phyloP scores from a whole-genome alignment of 2,329 filamentous ascomycete genomes.

The Fusarium sp. region DNA sequence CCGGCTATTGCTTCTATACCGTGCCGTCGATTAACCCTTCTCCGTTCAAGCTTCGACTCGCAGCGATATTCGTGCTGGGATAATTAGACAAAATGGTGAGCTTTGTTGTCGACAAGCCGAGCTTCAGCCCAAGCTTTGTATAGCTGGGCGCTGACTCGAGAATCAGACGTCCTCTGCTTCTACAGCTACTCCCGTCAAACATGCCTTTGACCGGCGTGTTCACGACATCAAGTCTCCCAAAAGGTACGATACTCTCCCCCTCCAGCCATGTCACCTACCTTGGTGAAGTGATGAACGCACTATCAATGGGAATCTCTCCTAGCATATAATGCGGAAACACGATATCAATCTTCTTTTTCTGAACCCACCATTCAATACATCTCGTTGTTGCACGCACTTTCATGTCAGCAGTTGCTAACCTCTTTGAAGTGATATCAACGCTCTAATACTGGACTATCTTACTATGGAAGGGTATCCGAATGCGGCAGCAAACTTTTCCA shows the following conservation, averaged over 20 bases:
- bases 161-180: slow-evolving; percentile 76
- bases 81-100: slow-evolving; percentile 40
- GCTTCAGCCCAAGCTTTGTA: slow-evolving; percentile 16
- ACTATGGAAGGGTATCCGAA: slow-evolving; percentile 95
- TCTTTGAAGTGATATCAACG: slow-evolving; percentile 84
- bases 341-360: slow-evolving; percentile 75
- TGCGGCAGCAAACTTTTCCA: slow-evolving; percentile 91
- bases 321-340: slow-evolving; percentile 90
- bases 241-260: slow-evolving; percentile 69
- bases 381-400: slow-evolving; percentile 3
- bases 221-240: slow-evolving; percentile 89
- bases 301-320: slow-evolving; percentile 99
- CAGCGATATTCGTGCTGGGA: slow-evolving; percentile 8
- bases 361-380: slow-evolving; percentile 43
- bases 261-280: not conserved
- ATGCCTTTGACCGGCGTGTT: slow-evolving; percentile 82
- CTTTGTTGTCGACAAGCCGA: slow-evolving; percentile 14
- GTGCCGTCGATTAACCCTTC: slow-evolving; percentile 10
- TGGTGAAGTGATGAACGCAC: slow-evolving; percentile 77
- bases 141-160: slow-evolving; percentile 27
- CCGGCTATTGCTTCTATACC: slow-evolving; percentile 29
- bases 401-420: slow-evolving; percentile 42
- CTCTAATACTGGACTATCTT: slow-evolving; percentile 94
- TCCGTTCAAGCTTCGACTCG: slow-evolving; percentile 25
- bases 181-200: slow-evolving; percentile 74